These are phyloP conservation scores for Lathyrus aphaca DNA, from an alignment of 306 rosid species.

Conservation along the genomic window DNA sequence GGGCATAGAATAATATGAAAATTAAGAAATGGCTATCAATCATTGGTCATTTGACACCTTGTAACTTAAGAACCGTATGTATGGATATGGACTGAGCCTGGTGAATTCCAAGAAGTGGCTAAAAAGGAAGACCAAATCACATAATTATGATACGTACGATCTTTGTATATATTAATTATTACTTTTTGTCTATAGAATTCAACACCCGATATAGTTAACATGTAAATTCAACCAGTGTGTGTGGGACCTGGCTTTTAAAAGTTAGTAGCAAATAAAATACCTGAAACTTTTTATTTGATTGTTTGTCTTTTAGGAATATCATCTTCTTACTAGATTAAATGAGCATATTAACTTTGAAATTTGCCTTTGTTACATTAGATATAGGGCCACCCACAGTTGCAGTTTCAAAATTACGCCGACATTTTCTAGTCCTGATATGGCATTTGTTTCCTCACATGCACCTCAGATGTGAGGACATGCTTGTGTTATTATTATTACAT, in stretches of 20 bases:
- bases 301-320: constrained; percentile 26
- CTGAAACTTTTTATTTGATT: constrained; percentile 9
- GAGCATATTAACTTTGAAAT: constrained; percentile 24
- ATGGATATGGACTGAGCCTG: background rate
- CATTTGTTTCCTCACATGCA: constrained; percentile 12
- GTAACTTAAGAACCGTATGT: background rate
- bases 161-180: background rate
- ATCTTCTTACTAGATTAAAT: constrained; percentile 10
- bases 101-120: background rate
- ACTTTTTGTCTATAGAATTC: constrained; percentile 3
- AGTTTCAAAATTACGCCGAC: background rate
- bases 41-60: constrained; percentile 14
- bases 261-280: constrained; percentile 10
- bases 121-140: background rate
- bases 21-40: constrained; percentile 16
- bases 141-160: background rate
- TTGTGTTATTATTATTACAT: constrained; percentile 32
- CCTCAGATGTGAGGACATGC: constrained; percentile 17
- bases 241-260: background rate
- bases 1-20: constrained; percentile 13
- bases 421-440: constrained; percentile 8
- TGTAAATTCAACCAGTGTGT: background rate
- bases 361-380: constrained; percentile 21
- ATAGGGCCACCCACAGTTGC: background rate
- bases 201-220: constrained; percentile 10